Evolutionary conservation across 257 asterid species (phyloP).

Genomic region (Avicennia marina): DNA sequence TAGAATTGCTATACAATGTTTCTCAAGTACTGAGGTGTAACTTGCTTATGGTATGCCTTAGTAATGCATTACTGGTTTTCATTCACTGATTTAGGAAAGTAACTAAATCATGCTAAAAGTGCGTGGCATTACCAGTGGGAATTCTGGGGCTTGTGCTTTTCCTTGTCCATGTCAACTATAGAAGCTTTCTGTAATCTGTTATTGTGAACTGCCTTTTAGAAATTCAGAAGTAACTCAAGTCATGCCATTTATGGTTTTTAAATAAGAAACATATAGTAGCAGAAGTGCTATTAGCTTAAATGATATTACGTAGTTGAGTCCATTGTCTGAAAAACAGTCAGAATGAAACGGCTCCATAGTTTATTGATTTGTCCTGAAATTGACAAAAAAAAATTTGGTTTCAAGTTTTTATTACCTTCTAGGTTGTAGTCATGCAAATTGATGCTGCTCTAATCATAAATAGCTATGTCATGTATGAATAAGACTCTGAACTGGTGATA

Average conservation of each 20-base stretch:
- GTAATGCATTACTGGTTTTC: no score
- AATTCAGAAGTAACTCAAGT: not conserved
- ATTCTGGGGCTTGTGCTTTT: no score
- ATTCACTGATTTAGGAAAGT: no score
- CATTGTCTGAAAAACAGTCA: not conserved
- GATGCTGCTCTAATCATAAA: no score
- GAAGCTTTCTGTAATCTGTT: no score
- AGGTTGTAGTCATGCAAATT: not conserved
- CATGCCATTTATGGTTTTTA: not conserved
- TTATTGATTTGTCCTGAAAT: not conserved
- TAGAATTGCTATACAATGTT: not conserved
- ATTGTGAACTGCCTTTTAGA: not conserved
- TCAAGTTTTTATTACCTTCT: not conserved
- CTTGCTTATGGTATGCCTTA: no score
- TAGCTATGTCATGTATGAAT: no score
- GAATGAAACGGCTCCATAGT: not conserved
- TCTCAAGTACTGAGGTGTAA: not conserved
- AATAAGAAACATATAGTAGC: not conserved
- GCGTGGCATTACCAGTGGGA: no score
- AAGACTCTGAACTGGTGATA: not conserved
- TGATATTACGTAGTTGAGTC: not conserved
- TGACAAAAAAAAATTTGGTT: not conserved
- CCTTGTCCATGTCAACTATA: no score
- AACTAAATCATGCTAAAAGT: no score
- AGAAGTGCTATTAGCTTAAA: not conserved